Conservation (phyloP, 2,329 filamentous ascomycete species). For the Pyrenochaeta sp. region DNA sequence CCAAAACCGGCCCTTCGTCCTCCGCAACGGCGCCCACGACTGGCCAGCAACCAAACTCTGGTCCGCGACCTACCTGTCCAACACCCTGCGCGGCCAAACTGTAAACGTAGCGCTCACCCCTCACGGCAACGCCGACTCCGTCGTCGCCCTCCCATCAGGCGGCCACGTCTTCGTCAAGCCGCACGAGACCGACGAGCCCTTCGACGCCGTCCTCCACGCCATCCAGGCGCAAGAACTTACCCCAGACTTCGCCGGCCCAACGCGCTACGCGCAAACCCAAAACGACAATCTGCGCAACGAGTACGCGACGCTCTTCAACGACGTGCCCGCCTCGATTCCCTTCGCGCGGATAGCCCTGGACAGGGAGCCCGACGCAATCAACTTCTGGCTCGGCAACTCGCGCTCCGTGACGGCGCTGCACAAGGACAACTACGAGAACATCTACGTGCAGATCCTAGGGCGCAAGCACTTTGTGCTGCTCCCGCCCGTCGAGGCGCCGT, state of each 20-base stretch:
- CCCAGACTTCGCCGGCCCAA: slow-evolving; percentile 7
- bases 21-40: slow-evolving; percentile 66
- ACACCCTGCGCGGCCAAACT: slow-evolving; percentile 60
- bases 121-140: slow-evolving; percentile 65
- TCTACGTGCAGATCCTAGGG: slow-evolving; percentile 79
- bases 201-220: slow-evolving; percentile 68
- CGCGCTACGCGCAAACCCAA: slow-evolving; percentile 76
- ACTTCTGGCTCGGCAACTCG: slow-evolving; percentile 81
- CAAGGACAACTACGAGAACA: slow-evolving; percentile 85
- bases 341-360: slow-evolving; percentile 77
- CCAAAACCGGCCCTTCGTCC: slow-evolving; percentile 76
- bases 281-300: slow-evolving; percentile 83
- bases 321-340: slow-evolving; percentile 70
- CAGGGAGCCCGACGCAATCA: slow-evolving; percentile 74
- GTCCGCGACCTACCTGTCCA: slow-evolving; percentile 66
- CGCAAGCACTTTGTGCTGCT: slow-evolving; percentile 77
- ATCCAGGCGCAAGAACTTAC: slow-evolving; percentile 64
- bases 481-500: slow-evolving; percentile 73
- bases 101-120: slow-evolving; percentile 85
- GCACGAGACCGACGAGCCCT: slow-evolving; percentile 69
- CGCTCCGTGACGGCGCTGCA: slow-evolving; percentile 75
- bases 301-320: slow-evolving; percentile 68
- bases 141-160: slow-evolving; percentile 69
- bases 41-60: slow-evolving; percentile 72
- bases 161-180: slow-evolving; percentile 71